These are phyloP conservation scores for Rhizopogon parksii DNA, from an alignment of 1,284 basidiomycete genomes.

Conservation along the genomic window DNA sequence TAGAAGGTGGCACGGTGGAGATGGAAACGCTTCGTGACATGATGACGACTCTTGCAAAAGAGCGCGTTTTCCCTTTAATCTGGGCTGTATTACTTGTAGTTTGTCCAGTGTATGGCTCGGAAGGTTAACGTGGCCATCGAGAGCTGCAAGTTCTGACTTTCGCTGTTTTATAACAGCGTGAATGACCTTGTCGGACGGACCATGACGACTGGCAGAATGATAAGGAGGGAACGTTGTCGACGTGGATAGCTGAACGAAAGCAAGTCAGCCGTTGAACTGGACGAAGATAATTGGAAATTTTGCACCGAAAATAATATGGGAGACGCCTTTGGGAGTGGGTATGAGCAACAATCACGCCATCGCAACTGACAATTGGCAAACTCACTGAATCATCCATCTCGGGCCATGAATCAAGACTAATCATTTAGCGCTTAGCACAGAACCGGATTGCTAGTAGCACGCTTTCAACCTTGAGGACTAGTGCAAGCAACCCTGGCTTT, in stretches of 20 bases:
- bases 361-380: slow-evolving; percentile 8
- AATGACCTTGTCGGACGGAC: slow-evolving; percentile 16
- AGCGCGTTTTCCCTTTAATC: slow-evolving; percentile 12
- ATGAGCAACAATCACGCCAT: slow-evolving; percentile 32
- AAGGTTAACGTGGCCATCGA: slow-evolving; percentile 14
- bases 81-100: slow-evolving; percentile 12
- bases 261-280: background rate
- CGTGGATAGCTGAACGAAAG: background rate
- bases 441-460: background rate
- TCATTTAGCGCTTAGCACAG: background rate
- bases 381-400: slow-evolving; percentile 15
- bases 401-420: background rate
- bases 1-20: slow-evolving; percentile 23
- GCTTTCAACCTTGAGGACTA: background rate
- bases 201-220: slow-evolving; percentile 8
- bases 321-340: background rate
- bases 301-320: slow-evolving; percentile 19
- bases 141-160: slow-evolving; percentile 15
- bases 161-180: slow-evolving; percentile 15
- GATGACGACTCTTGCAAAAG: slow-evolving; percentile 15
- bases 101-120: slow-evolving; percentile 16
- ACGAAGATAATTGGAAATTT: background rate
- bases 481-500: too few species aligned
- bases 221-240: slow-evolving; percentile 12
- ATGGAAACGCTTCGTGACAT: slow-evolving; percentile 16